Conservation (phyloP, 1,284 basidiomycete genomes). For the Irpex rosettiformis region DNA sequence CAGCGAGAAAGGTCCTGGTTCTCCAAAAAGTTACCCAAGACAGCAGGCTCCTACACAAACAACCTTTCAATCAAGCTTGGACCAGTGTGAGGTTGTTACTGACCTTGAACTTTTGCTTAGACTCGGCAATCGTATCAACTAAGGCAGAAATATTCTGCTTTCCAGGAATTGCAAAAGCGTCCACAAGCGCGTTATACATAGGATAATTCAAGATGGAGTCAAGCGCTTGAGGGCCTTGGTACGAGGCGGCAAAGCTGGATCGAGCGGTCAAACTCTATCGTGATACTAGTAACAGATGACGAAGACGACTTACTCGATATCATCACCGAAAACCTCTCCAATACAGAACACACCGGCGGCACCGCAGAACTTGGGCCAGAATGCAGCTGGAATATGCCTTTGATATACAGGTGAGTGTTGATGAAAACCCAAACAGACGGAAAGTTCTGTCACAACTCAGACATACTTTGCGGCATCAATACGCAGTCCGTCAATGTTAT, state of each 20-base stretch:
- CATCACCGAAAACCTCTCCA: constrained; percentile 71
- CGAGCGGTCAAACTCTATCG: neutral
- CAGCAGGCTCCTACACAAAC: constrained; percentile 22
- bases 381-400: constrained; percentile 65
- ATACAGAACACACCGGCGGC: constrained; percentile 82
- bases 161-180: constrained; percentile 33
- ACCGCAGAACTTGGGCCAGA: constrained; percentile 70
- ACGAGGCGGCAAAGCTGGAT: constrained; percentile 23
- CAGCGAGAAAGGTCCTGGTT: constrained; percentile 57
- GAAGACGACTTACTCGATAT: constrained; percentile 43
- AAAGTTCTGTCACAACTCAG: neutral
- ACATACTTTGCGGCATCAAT: constrained; percentile 71
- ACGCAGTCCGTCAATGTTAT: constrained; percentile 69
- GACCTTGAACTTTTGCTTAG: constrained; percentile 33
- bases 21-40: constrained; percentile 57
- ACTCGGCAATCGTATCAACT: constrained; percentile 26
- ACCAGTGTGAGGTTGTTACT: neutral
- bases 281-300: neutral
- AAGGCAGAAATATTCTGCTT: constrained; percentile 33
- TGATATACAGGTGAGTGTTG: no score
- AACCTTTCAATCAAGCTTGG: neutral
- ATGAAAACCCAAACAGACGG: neutral
- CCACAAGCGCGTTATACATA: constrained; percentile 42
- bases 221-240: constrained; percentile 35
- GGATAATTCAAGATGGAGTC: constrained; percentile 54